phyloP scores from a whole-genome alignment of 805 yeast genomes.

The Ogataea naganishii region DNA sequence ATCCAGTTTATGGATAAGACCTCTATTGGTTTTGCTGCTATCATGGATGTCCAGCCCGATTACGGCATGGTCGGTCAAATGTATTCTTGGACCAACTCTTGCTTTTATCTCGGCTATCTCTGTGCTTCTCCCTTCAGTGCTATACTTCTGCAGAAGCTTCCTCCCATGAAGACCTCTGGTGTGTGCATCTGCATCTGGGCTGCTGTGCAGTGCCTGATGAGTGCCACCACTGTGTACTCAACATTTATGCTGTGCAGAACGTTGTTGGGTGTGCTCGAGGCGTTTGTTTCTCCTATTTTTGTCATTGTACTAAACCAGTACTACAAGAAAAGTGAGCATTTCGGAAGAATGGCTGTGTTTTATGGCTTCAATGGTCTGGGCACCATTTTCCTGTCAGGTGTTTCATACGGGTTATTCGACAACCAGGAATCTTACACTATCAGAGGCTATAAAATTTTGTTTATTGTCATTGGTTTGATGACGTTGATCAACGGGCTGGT shows the following conservation, averaged over 20 bases:
- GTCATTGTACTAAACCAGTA: conserved; percentile 47
- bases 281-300: conserved; percentile 48
- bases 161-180: conserved; percentile 43
- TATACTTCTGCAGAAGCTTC: conserved; percentile 42
- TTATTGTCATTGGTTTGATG: conserved; percentile 46
- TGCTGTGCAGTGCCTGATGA: conserved; percentile 41
- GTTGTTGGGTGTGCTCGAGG: conserved; percentile 42
- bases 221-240: conserved; percentile 29
- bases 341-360: conserved; percentile 16
- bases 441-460: conserved; percentile 35
- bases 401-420: conserved; percentile 13
- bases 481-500: conserved; percentile 41
- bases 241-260: conserved; percentile 39
- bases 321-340: conserved; percentile 41
- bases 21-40: conserved; percentile 42
- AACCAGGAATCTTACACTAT: conserved; percentile 22
- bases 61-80: conserved; percentile 35
- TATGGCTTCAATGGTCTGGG: too few species aligned
- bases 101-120: conserved; percentile 31
- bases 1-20: conserved; percentile 51
- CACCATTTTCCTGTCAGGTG: conserved; percentile 26
- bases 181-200: conserved; percentile 55
- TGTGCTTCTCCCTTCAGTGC: conserved; percentile 46
- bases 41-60: conserved; percentile 45
- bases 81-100: conserved; percentile 25